These are phyloP conservation scores for Penicillium turbatum DNA, from an alignment of 495 filamentous ascomycete genomes.

Conservation along the genomic window DNA sequence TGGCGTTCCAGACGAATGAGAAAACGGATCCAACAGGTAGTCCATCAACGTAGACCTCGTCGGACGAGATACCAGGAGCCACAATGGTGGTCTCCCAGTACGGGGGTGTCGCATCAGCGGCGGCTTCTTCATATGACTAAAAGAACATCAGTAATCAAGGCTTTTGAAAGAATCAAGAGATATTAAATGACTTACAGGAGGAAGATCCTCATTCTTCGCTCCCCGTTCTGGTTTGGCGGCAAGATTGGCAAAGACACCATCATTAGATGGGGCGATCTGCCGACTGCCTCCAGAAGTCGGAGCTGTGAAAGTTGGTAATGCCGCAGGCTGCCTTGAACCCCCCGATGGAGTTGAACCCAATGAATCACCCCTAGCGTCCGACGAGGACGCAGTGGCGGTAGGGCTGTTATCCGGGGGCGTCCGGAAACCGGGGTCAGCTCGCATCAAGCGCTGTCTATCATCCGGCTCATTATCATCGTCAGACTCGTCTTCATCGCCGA, in stretches of 20 bases:
- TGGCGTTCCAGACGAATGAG: conserved; percentile 95
- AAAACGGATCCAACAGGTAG: conserved; percentile 94
- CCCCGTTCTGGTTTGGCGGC: conserved; percentile 84
- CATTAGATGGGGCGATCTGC: conserved; percentile 59
- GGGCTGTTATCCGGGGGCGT: conserved; percentile 28
- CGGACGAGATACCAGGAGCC: conserved; percentile 75
- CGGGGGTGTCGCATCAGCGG: conserved; percentile 90
- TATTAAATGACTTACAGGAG: conserved; percentile 65
- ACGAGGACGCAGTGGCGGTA: conserved; percentile 34
- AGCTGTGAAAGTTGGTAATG: conserved; percentile 47
- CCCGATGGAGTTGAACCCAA: conserved; percentile 24
- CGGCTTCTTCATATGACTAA: conserved; percentile 97
- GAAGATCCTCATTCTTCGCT: conserved; percentile 77
- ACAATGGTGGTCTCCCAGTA: conserved; percentile 99
- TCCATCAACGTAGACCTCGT: conserved; percentile 96
- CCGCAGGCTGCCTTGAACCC: conserved; percentile 47
- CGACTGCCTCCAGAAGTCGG: conserved; percentile 36
- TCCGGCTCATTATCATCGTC: conserved; percentile 71
- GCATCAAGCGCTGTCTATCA: conserved; percentile 81
- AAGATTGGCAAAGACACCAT: conserved; percentile 95
- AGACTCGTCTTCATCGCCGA: conserved; percentile 67
- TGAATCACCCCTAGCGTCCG: conserved; percentile 26
- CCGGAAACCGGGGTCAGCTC: conserved; percentile 52
- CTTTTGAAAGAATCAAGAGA: not conserved
- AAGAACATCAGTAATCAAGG: conserved; percentile 21